Evolutionary conservation across 148 eudicot species (phyloP).

Genomic region (Camellia sinensis): DNA sequence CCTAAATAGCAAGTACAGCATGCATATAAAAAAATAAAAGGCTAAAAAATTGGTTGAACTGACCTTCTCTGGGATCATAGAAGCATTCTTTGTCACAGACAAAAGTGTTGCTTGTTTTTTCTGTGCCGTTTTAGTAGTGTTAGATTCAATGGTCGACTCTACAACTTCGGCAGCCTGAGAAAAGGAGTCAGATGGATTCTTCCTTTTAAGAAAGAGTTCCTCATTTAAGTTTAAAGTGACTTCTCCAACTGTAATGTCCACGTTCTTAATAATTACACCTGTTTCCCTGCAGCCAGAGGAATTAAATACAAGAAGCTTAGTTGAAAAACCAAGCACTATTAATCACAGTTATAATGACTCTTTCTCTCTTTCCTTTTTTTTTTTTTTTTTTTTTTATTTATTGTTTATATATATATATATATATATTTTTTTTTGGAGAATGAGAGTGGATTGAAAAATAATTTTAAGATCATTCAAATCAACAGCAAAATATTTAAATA

Average conservation of each 20-base stretch:
- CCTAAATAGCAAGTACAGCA: neutral
- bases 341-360: neutral
- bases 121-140: constrained; percentile 34
- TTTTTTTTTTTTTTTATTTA: too few species aligned
- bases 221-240: constrained; percentile 67
- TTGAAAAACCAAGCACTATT: constrained; percentile 2
- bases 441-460: neutral
- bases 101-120: constrained; percentile 45
- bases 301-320: constrained; percentile 10
- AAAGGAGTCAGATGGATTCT: constrained; percentile 33
- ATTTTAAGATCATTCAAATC: neutral
- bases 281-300: constrained; percentile 63
- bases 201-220: constrained; percentile 56
- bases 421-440: neutral
- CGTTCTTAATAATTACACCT: constrained; percentile 72
- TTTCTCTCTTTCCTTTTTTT: neutral
- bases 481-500: neutral
- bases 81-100: constrained; percentile 48
- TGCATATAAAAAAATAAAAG: neutral
- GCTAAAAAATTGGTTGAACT: constrained; percentile 2
- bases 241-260: constrained; percentile 72
- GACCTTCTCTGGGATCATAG: constrained; percentile 88
- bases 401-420: neutral
- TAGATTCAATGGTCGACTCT: constrained; percentile 34
- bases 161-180: constrained; percentile 35